Evolutionary conservation across 2,329 filamentous ascomycete genomes (phyloP), one percentile per base, ranked within the genome.

Genomic region (Fusarium sulawesiense): DNA sequence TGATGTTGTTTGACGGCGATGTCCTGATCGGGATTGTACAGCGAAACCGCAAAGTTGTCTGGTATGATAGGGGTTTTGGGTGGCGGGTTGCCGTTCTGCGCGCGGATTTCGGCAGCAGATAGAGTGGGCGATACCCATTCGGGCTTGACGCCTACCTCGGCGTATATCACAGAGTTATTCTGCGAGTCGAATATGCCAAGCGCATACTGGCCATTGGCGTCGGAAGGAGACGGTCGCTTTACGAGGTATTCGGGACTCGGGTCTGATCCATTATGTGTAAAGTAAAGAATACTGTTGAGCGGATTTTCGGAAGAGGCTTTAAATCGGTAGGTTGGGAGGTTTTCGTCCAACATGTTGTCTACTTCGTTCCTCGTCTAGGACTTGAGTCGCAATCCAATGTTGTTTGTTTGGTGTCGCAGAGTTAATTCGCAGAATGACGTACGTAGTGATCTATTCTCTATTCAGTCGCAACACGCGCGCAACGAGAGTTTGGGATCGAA

Each of bases 1-100:
- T 90, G 86, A 72, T 92, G 89, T 75, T 90, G 87, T 73, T 87
- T 89, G 37, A 98, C 87, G 1, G 84, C 75, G 21, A 98, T 84
- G 73, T 92, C 87, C 79, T 96, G 93, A 78, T 98, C 95, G 0
- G 96, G 96, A 78, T 97, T 96, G 84, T 98, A 98, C 5, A 99
- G 89, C 74, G 95, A 91, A 41, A 98, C 86, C n/a, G 87, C 86
- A 78, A 98, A 97, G 56, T 88, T 85, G 60, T 91, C 90, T 0
- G 95, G 94, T 29, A 93, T 87, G 34, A 93, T 85, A 12, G 94
- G 92, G 64, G 92, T 74, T 18, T 87, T 87, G 23, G 87, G 89
- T 81, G 87, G 44, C 84, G 89, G 82, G 45, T 70, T 72, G 18
- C 91, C 91, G 65, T 89, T 90, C 60, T 83, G 86, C n/a, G 86